phyloP scores from a whole-genome alignment of 768 basidiomycete genomes.

The Pulveroboletus sp. region DNA sequence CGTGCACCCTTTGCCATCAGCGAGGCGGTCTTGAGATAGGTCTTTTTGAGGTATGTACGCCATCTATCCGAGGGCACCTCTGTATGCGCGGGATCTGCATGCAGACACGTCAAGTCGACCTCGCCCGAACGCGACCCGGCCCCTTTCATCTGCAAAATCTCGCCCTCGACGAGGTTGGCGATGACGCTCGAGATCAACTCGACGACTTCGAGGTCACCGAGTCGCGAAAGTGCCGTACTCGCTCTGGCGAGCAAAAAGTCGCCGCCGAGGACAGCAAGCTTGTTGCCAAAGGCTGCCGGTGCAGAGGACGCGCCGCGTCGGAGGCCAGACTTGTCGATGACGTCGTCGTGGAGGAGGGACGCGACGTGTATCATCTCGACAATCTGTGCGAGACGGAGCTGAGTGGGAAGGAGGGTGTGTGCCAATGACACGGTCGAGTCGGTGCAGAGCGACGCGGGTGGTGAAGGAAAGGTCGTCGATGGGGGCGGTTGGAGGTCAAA shows the following conservation, averaged over 20 bases:
- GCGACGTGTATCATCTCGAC: conserved; percentile 99
- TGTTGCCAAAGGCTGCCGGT: conserved; percentile 82
- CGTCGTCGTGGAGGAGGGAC: conserved; percentile 89
- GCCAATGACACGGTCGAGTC: conserved; percentile 23
- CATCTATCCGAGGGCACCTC: conserved; percentile 49
- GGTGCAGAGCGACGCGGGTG: conserved; percentile 20
- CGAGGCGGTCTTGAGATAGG: conserved; percentile 90
- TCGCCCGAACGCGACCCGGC: conserved; percentile 3
- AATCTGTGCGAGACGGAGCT: conserved; percentile 90
- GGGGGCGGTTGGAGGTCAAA: conserved; percentile 46
- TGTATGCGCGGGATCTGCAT: conserved; percentile 35
- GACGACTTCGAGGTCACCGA: conserved; percentile 87
- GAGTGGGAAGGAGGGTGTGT: conserved; percentile 65
- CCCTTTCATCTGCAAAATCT: conserved; percentile 72
- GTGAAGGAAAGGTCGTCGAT: conserved; percentile 22
- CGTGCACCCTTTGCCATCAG: conserved; percentile 87
- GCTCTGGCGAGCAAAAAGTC: conserved; percentile 95
- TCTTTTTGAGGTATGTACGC: conserved; percentile 84
- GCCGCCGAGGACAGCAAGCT: conserved; percentile 89
- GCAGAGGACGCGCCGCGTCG: conserved; percentile 70
- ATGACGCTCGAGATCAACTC: conserved; percentile 92
- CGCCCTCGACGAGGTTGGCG: conserved; percentile 94
- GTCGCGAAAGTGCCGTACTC: conserved; percentile 78
- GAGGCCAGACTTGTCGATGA: conserved; percentile 71
- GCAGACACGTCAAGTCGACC: conserved; percentile 38